Conservation (phyloP, 2,329 filamentous ascomycete genomes). For the Alternaria postmessia region DNA sequence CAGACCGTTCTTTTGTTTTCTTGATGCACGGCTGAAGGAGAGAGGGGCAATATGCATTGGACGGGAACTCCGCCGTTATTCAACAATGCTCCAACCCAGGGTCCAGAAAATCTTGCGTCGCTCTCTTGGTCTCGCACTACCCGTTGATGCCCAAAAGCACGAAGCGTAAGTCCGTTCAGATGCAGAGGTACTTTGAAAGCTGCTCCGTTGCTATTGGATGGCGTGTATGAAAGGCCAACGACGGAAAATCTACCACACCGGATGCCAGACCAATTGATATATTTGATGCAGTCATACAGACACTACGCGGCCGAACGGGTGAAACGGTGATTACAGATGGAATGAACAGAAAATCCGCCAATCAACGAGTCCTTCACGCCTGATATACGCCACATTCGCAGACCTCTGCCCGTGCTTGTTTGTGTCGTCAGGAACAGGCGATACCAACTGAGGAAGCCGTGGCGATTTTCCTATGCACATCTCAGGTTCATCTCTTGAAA, state of each 20-base stretch:
- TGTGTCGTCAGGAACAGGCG: neutral
- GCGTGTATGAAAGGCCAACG: neutral
- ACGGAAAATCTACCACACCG: neutral
- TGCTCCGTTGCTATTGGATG: neutral
- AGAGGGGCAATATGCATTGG: conserved; percentile 1
- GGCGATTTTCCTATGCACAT: conserved; percentile 1
- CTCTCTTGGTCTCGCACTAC: neutral
- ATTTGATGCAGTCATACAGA: neutral
- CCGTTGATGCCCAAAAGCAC: neutral
- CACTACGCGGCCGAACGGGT: neutral
- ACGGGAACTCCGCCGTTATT: neutral
- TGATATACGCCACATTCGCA: neutral
- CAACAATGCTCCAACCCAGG: neutral
- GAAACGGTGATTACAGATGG: neutral
- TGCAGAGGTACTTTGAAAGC: neutral
- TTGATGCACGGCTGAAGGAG: neutral
- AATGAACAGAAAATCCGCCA: neutral
- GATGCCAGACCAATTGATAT: neutral
- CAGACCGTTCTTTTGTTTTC: neutral
- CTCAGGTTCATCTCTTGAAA: conserved; percentile 1
- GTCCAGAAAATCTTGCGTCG: neutral
- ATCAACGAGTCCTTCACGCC: neutral
- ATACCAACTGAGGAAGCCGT: neutral
- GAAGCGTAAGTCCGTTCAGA: neutral
- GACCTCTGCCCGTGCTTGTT: neutral